phyloP scores from a whole-genome alignment of 2,329 filamentous ascomycete genomes.

The Paecilomyces sp. region DNA sequence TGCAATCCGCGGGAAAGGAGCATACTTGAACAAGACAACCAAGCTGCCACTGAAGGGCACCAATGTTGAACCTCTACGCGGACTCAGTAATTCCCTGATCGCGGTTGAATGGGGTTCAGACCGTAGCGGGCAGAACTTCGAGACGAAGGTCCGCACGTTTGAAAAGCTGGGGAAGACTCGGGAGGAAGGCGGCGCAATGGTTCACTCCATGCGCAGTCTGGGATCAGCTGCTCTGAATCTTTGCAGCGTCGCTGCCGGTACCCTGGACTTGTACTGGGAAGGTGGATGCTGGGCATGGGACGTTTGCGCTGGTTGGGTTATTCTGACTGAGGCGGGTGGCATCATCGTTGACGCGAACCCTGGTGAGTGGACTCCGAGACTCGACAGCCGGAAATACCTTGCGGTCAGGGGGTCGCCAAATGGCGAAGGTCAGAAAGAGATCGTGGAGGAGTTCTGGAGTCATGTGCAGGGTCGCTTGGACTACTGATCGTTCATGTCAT shows the following conservation, averaged over 20 bases:
- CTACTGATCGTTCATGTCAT: constrained; percentile 17
- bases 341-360: constrained; percentile 53
- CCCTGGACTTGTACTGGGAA: constrained; percentile 58
- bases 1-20: constrained; percentile 49
- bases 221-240: constrained; percentile 57
- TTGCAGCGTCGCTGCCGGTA: constrained; percentile 52
- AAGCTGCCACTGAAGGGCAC: constrained; percentile 41
- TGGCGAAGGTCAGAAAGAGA: constrained; percentile 28
- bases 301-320: constrained; percentile 57
- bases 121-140: constrained; percentile 49
- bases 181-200: constrained; percentile 54
- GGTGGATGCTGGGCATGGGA: constrained; percentile 63
- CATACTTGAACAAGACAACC: constrained; percentile 36
- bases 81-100: constrained; percentile 46
- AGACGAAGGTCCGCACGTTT: constrained; percentile 51
- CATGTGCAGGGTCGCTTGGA: constrained; percentile 30
- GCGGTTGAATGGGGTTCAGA: constrained; percentile 58
- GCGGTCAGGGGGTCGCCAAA: constrained; percentile 28
- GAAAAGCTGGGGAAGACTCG: constrained; percentile 39
- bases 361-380: constrained; percentile 47
- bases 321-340: constrained; percentile 54
- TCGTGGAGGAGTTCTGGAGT: constrained; percentile 37
- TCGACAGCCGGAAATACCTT: constrained; percentile 52
- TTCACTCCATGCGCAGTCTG: constrained; percentile 50
- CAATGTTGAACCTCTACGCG: constrained; percentile 38